These are phyloP conservation scores for Sporothrix curviconia DNA, from an alignment of 2,329 filamentous ascomycete genomes.

Conservation along the genomic window DNA sequence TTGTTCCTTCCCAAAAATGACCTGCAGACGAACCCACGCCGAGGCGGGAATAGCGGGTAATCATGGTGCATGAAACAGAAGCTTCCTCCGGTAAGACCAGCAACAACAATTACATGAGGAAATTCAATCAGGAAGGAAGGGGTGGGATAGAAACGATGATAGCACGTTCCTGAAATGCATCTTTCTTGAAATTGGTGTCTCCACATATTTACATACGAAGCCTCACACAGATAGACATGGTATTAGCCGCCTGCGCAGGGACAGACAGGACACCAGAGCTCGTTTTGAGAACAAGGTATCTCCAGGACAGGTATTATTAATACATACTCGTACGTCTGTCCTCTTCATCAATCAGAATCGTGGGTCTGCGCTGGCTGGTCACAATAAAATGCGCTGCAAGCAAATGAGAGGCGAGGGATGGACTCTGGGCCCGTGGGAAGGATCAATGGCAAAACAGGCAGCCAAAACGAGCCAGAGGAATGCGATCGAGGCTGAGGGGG, in stretches of 20 bases:
- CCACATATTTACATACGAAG: background rate
- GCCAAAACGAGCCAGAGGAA: too few species aligned
- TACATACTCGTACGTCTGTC: too few species aligned
- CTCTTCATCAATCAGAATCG: background rate
- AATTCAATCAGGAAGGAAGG: background rate
- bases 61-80: background rate
- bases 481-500: too few species aligned
- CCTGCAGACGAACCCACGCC: slow-evolving; percentile 9
- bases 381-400: background rate
- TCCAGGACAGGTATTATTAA: too few species aligned
- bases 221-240: background rate
- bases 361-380: background rate
- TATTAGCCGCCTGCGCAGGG: slow-evolving; percentile 5
- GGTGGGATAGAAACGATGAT: background rate
- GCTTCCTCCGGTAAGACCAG: background rate
- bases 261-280: background rate
- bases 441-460: background rate
- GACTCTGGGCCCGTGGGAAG: background rate
- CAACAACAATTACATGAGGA: background rate
- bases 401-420: background rate
- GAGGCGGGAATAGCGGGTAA: slow-evolving; percentile 9
- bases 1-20: slow-evolving; percentile 4
- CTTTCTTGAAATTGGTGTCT: background rate
- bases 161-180: too few species aligned
- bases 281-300: background rate